Conservation (phyloP, 2,329 filamentous ascomycete genomes). For the Aureobasidium sp. region DNA sequence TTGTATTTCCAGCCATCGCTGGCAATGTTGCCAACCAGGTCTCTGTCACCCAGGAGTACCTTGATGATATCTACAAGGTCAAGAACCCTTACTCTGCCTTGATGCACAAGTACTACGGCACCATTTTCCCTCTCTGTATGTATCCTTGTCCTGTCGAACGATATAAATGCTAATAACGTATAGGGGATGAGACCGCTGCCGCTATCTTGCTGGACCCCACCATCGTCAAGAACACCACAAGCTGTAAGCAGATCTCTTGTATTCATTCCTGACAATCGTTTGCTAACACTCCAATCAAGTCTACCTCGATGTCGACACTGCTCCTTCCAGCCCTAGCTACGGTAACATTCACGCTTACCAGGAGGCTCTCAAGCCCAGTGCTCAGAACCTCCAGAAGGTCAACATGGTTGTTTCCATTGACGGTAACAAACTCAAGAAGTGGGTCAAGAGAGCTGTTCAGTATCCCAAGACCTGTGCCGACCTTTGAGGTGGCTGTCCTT, state of each 20-base stretch:
- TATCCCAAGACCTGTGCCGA: slow-evolving; percentile 18
- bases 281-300: slow-evolving; percentile 19
- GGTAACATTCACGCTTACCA: slow-evolving; percentile 39
- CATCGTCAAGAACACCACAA: slow-evolving; percentile 32
- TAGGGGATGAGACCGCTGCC: slow-evolving; percentile 40
- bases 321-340: slow-evolving; percentile 34
- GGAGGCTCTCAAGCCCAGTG: slow-evolving; percentile 29
- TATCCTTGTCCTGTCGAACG: background rate
- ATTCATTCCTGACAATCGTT: background rate
- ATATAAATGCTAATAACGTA: background rate
- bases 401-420: slow-evolving; percentile 36
- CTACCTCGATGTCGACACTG: slow-evolving; percentile 37
- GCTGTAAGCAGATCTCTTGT: slow-evolving; percentile 20
- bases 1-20: slow-evolving; percentile 27
- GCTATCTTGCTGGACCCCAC: slow-evolving; percentile 33
- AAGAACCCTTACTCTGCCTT: slow-evolving; percentile 33
- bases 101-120: slow-evolving; percentile 32
- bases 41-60: slow-evolving; percentile 32
- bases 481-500: background rate
- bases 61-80: slow-evolving; percentile 32
- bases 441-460: slow-evolving; percentile 32
- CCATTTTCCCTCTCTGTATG: slow-evolving; percentile 33
- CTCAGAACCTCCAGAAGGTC: slow-evolving; percentile 29
- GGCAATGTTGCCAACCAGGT: slow-evolving; percentile 43
- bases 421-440: slow-evolving; percentile 27